Base-by-base conservation (phyloP, 495 filamentous ascomycete species). In the Penicillium lagena region DNA sequence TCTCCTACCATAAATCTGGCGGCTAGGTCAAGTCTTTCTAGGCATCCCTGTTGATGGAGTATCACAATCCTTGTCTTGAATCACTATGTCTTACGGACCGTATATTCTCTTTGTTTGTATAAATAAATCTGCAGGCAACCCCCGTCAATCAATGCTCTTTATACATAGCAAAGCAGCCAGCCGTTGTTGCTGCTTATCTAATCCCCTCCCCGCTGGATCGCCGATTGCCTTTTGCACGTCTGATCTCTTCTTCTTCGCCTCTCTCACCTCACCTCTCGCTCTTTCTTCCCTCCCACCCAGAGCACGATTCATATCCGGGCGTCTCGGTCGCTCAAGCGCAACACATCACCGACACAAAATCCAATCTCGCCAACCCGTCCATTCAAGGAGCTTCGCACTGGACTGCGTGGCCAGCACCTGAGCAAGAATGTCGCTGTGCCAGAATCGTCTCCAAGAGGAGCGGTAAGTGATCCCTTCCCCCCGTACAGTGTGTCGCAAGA, bases 371-470 rank as follows among this genome's bases (percentile, higher is more conserved):
- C 22, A 22, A 22, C 22, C 4, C 22, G 22, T 22, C 22, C 22
- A 22, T 4, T 4, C 22, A 22, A 22, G 22, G 22, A 22, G 22
- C 33, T 41, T 30, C 34, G 22, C 17, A 32, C 14, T 22, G 22
- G 22, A 22, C 22, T 22, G 22, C 22, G 22, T 37, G 33, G 29
- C 38, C 10, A 33, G 9, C 35, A 34, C 33, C 35, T 51, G 57
- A 51, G 14, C 22, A 22, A 34, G n/a, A 34, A 96, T 96, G 90
- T 84, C 90, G 39, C 80, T 96, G 22, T 94, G 89, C 61, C 77
- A 82, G 57, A 94, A 93, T 61, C 82, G 91, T 30, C 75, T 97
- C 12, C 85, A 88, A 42, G 91, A 97, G 64, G 91, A 97, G 71
- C 78, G 89, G 89, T 93, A 78, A 39, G 71, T 61, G 12, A 32